Evolutionary conservation across 2,329 filamentous ascomycete species (phyloP).

Genomic region (Aspergillus sp.): DNA sequence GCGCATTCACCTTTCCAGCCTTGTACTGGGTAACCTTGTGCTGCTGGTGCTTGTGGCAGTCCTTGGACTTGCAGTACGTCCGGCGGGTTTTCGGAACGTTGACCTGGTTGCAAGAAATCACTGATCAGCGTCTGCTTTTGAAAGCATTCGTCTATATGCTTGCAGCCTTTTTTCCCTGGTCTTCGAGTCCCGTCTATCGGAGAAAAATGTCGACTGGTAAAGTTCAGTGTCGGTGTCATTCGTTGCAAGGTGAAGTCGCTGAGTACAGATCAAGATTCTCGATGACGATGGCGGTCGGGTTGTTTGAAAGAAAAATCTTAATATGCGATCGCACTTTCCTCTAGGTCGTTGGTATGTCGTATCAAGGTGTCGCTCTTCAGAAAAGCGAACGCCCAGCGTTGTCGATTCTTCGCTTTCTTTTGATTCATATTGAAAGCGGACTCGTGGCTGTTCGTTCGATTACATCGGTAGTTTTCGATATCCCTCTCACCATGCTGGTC

Average conservation of each 20-base stretch:
- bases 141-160: conserved; percentile 6
- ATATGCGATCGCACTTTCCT: background rate
- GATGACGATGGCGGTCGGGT: background rate
- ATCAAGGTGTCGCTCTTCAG: background rate
- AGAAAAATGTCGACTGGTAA: conserved; percentile 10
- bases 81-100: conserved; percentile 98
- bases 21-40: conserved; percentile 97
- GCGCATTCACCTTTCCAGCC: conserved; percentile 73
- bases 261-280: background rate
- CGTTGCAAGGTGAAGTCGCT: background rate
- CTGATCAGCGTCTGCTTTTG: conserved; percentile 24
- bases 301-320: background rate
- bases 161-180: conserved; percentile 3
- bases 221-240: background rate
- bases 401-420: background rate
- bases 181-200: conserved; percentile 11
- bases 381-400: background rate
- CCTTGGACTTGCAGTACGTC: conserved; percentile 97
- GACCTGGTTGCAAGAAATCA: conserved; percentile 59
- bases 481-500: background rate
- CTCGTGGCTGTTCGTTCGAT: background rate
- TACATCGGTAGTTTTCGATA: background rate
- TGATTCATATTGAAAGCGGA: background rate
- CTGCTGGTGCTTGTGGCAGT: conserved; percentile 89
- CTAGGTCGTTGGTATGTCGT: background rate